A percentile compares a stretch with the other conserved stretches of the same genome.
phyloP scores from a whole-genome alignment of 495 filamentous ascomycete genomes.

The Acidiella bohemica region DNA sequence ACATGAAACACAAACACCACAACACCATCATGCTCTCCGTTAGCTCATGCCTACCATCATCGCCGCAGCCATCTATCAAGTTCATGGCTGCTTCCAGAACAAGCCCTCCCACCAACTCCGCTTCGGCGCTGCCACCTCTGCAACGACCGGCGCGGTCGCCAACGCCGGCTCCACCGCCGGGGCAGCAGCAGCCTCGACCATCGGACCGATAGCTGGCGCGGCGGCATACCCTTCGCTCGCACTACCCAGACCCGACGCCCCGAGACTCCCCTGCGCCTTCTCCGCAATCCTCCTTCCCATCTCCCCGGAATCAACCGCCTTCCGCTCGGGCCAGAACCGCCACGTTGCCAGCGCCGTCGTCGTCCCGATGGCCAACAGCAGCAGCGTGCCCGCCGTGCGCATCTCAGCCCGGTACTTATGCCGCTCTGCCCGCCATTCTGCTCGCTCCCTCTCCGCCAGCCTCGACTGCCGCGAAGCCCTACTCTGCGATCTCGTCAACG shows the following conservation, averaged over 20 bases:
- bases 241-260: not conserved
- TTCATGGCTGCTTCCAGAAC: conserved; percentile 15
- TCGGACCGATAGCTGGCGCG: not conserved
- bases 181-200: not conserved
- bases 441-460: not conserved
- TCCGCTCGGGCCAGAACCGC: conserved; percentile 11
- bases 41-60: too few relatives aligned
- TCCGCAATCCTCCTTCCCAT: conserved; percentile 8
- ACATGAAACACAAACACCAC: too few relatives aligned
- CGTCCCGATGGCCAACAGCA: conserved; percentile 7
- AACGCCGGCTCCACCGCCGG: not conserved
- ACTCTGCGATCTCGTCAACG: conserved; percentile 1
- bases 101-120: conserved; percentile 5
- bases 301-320: conserved; percentile 2
- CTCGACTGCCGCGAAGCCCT: not conserved
- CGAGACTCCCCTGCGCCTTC: conserved; percentile 1
- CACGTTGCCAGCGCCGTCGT: conserved; percentile 16
- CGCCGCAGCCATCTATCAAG: too few relatives aligned
- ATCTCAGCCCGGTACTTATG: not conserved
- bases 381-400: conserved; percentile 4
- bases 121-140: not conserved
- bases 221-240: not conserved
- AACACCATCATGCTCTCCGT: too few relatives aligned
- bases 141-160: not conserved
- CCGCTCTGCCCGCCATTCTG: conserved; percentile 2